Percentiles rank a stretch among this genome's conserved stretches.
These are phyloP conservation scores for Anethum foeniculum DNA, from an alignment of 140 eudicot species.

Conservation along the genomic window DNA sequence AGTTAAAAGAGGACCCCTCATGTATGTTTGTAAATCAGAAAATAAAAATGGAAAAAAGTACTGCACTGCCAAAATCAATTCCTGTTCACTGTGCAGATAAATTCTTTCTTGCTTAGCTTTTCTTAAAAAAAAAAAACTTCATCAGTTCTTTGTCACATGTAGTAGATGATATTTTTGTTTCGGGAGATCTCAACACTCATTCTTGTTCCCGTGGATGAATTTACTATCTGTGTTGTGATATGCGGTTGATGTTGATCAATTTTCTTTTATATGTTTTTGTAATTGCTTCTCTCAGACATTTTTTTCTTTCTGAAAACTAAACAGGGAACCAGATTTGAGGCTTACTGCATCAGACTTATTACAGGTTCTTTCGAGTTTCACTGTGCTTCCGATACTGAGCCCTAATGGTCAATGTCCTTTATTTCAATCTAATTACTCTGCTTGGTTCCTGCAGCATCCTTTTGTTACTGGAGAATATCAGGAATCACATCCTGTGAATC, in stretches of 20 bases:
- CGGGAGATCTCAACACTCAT: not conserved
- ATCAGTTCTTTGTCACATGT: not conserved
- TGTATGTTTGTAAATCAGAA: not conserved
- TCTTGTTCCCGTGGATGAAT: not conserved
- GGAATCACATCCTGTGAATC: constrained; percentile 50
- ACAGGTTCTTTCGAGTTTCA: constrained; percentile 46
- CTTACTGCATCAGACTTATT: constrained; percentile 75
- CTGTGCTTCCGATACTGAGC: not conserved
- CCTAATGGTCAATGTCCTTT: not conserved
- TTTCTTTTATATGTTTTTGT: not conserved
- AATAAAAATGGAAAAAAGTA: not conserved
- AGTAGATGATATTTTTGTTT: not conserved
- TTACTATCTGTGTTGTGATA: not conserved
- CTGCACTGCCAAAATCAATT: not conserved
- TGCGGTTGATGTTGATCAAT: not conserved
- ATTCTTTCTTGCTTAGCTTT: not conserved
- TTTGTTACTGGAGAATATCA: constrained; percentile 67
- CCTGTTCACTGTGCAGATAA: not conserved
- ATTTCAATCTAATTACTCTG: constrained; percentile 4
- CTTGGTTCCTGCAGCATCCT: constrained; percentile 71
- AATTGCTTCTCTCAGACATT: constrained; percentile 2
- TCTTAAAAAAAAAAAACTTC: not conserved
- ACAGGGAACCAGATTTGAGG: constrained; percentile 83
- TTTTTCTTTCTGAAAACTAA: not conserved
- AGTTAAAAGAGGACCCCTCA: not conserved